phyloP scores from a whole-genome alignment of 1,139 yeast genomes.

The Candida gigantensis region DNA sequence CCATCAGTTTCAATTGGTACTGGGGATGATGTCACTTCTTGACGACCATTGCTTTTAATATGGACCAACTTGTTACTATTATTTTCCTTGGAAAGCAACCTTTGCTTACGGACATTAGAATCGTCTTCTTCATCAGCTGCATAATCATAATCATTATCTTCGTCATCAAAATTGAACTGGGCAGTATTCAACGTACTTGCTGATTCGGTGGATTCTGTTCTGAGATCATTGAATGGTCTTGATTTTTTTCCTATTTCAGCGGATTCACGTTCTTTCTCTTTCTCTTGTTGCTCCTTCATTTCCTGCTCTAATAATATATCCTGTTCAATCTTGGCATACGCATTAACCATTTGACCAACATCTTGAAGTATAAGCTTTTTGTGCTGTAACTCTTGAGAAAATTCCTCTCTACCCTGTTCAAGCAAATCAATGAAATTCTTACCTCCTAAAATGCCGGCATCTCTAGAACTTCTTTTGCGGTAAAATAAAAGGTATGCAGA shows the following conservation, averaged over 20 bases:
- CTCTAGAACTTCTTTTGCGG: constrained; percentile 48
- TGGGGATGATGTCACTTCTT: constrained; percentile 24
- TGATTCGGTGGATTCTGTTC: neutral
- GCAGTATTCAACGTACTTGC: constrained; percentile 1
- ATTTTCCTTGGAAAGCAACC: constrained; percentile 33
- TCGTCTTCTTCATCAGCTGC: constrained; percentile 16
- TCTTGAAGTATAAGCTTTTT: constrained; percentile 3
- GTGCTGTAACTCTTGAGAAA: constrained; percentile 16
- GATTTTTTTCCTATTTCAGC: constrained; percentile 7
- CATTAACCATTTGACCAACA: constrained; percentile 2
- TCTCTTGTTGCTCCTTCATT: constrained; percentile 9
- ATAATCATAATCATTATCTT: constrained; percentile 18
- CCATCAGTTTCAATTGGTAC: constrained; percentile 15
- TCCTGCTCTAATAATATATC: constrained; percentile 13
- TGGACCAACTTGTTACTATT: constrained; percentile 26
- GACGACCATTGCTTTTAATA: constrained; percentile 25
- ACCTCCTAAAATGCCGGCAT: constrained; percentile 39
- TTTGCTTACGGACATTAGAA: constrained; percentile 33
- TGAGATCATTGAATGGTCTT: constrained; percentile 7
- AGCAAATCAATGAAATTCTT: constrained; percentile 28
- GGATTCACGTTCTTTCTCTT: constrained; percentile 3
- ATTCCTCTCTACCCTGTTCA: constrained; percentile 23
- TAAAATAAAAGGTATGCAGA: constrained; percentile 90
- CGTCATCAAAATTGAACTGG: constrained; percentile 18
- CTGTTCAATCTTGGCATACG: constrained; percentile 4